Conservation (phyloP, 2,329 filamentous ascomycete species). For the Rugonectria rugulosa region DNA sequence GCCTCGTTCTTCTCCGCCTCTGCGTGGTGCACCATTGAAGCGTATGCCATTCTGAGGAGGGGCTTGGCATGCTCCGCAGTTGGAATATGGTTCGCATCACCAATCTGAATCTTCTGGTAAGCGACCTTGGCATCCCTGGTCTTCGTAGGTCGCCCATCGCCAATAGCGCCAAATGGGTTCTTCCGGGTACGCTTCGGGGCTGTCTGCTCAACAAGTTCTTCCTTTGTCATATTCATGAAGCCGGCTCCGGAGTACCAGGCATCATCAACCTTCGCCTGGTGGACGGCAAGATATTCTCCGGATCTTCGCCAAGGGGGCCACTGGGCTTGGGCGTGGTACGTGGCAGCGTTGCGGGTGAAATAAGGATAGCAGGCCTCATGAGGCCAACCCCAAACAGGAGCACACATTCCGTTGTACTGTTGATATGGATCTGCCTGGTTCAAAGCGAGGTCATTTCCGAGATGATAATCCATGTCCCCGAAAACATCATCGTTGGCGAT, state of each 20-base stretch:
- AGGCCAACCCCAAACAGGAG: conserved; percentile 16
- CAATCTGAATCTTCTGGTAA: conserved; percentile 43
- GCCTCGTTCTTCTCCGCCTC: conserved; percentile 27
- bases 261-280: conserved; percentile 41
- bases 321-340: conserved; percentile 22
- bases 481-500: conserved; percentile 6
- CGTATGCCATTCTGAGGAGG: conserved; percentile 52
- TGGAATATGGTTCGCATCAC: conserved; percentile 48
- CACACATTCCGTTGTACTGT: not conserved
- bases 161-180: conserved; percentile 47
- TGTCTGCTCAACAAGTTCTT: conserved; percentile 42
- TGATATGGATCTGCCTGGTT: not conserved
- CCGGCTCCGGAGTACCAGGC: conserved; percentile 51
- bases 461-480: conserved; percentile 2
- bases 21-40: conserved; percentile 37
- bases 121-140: conserved; percentile 29
- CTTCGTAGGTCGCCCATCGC: conserved; percentile 44
- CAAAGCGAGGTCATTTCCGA: not conserved
- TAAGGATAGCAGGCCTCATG: conserved; percentile 9
- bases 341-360: conserved; percentile 12
- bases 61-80: conserved; percentile 50
- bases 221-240: conserved; percentile 44
- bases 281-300: conserved; percentile 34
- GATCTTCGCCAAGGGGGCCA: conserved; percentile 27
- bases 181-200: conserved; percentile 37